Conservation (phyloP, 2,329 filamentous ascomycete species). For the Ceratocystis diversiconidia region DNA sequence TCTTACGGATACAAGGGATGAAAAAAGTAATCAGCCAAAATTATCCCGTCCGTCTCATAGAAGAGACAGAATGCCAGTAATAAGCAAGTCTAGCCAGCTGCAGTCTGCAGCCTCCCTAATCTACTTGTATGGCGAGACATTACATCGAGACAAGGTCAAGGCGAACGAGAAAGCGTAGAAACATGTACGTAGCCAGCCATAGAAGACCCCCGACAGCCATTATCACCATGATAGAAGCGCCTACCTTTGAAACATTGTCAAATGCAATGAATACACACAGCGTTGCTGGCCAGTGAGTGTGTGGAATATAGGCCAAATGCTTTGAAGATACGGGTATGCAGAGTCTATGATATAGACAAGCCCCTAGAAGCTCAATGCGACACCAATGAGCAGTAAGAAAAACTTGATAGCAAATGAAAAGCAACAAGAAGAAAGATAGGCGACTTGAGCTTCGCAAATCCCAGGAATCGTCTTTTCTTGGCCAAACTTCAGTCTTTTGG, state of each 20-base stretch:
- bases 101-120: neutral
- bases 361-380: neutral
- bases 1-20: neutral
- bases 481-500: conserved; percentile 7
- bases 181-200: neutral
- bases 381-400: neutral
- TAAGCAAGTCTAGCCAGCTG: too few species aligned
- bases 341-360: neutral
- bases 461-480: neutral
- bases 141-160: neutral
- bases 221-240: neutral
- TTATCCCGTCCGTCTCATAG: neutral
- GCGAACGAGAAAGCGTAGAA: neutral
- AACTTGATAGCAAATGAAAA: too few species aligned
- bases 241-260: conserved; percentile 4
- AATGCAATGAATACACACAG: neutral
- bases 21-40: neutral
- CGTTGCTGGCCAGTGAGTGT: neutral
- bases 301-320: neutral
- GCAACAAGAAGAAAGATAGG: neutral
- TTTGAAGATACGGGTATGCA: neutral
- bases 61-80: neutral
- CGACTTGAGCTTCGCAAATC: conserved; percentile 6
- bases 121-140: neutral
- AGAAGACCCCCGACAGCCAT: neutral